Conservation (phyloP, 2,329 filamentous ascomycete genomes). For the Akanthomyces muscarius region DNA sequence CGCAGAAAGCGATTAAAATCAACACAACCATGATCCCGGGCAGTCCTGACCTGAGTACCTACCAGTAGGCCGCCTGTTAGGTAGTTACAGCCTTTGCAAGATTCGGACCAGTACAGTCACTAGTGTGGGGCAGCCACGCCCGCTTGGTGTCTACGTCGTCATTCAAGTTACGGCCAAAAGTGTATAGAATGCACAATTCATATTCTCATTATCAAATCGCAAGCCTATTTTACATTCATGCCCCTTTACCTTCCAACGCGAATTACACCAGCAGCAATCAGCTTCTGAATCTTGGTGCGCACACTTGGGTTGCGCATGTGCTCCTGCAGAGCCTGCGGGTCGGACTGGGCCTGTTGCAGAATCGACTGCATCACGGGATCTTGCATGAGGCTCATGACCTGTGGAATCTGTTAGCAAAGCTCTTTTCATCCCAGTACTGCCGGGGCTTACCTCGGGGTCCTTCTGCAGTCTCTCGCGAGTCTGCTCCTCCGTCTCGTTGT, state of each 20-base stretch:
- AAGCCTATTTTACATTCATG: constrained; percentile 16
- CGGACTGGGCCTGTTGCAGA: constrained; percentile 90
- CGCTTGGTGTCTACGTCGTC: background rate
- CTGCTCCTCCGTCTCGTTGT: constrained; percentile 95
- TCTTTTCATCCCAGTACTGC: background rate
- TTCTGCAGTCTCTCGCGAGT: constrained; percentile 85
- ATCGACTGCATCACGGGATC: constrained; percentile 98
- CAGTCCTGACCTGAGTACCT: no score
- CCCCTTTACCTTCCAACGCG: constrained; percentile 52
- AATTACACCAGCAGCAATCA: constrained; percentile 90
- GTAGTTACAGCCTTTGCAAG: no score
- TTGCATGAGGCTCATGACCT: constrained; percentile 86
- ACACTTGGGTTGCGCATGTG: constrained; percentile 94
- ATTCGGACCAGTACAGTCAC: background rate
- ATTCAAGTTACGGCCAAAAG: background rate
- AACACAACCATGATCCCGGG: no score
- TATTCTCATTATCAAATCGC: constrained; percentile 17
- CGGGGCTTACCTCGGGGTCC: constrained; percentile 74
- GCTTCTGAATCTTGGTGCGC: constrained; percentile 85
- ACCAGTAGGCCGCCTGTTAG: no score
- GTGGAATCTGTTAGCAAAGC: constrained; percentile 26
- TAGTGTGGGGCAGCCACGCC: background rate
- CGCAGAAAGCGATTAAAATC: no score
- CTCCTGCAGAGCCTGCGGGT: constrained; percentile 88
- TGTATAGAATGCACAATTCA: background rate